Evolutionary conservation across 352 stramenopile genomes (phyloP), one percentile per base, ranked within the genome.

Genomic region (Phytopythium boreale): DNA sequence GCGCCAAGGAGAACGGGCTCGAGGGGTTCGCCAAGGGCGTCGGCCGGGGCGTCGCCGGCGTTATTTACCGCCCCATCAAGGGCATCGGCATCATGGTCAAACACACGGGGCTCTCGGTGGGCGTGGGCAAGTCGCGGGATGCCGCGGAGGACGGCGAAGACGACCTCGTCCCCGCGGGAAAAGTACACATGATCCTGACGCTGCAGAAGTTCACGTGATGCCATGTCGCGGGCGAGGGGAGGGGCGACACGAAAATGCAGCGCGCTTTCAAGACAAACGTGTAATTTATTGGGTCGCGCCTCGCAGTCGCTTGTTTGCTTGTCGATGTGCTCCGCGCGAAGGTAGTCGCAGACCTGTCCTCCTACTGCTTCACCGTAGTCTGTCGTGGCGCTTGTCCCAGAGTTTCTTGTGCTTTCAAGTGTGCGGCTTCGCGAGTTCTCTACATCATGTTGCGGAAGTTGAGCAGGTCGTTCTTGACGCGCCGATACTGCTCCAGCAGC

Each of bases 11-110:
- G 62, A 87, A 84, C 12, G 85, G 85, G 5, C 50, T 92, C 37
- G 82, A 84, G 24, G 85, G 83, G 5, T 91, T 93, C 37, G 85
- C 85, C 20, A 91, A 90, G 60, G 85, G 83, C 34, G 73, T 93
- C 2, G 81, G 83, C 14, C 82, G 68, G 11, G 85, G 85, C n/a
- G 74, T 93, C 27, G 82, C 74, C 3, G 84, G 84, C 31, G 80
- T 89, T 17, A 75, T 93, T 27, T 89, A 88, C 44, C 79, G 77
- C 7, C 84, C 84, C 11, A 89, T 92, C 56, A 80, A 88, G 55
- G 84, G 84, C 6, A 68, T 93, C 43, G 83, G 83, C 17, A 79
- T 73, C 2, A 93, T 92, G 83, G 80, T 90, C 43, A 92, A 89
- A 52, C 79, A 93, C 67, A 91, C 83, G 0, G 85, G 78, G 8